phyloP scores from a whole-genome alignment of 1,284 basidiomycete species.

The Trametes versicolor region DNA sequence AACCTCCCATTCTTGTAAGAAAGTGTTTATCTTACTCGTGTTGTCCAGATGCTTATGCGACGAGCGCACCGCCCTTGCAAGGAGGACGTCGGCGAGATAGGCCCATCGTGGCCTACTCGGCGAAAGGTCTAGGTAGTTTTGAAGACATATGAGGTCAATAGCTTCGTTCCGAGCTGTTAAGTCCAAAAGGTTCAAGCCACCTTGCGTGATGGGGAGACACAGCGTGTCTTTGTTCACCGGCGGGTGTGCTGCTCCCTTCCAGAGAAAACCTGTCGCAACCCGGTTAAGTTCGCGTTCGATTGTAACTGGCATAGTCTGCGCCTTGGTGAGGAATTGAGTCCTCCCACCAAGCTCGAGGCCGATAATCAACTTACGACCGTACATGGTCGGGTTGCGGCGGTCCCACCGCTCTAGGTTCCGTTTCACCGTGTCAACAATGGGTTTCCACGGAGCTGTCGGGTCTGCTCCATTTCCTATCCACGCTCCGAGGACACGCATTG shows the following conservation, averaged over 20 bases:
- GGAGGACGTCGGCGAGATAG: too few species aligned
- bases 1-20: too few species aligned
- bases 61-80: too few species aligned
- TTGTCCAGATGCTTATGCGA: too few species aligned
- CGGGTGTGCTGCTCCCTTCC: not conserved
- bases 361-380: constrained; percentile 33
- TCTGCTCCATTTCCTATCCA: constrained; percentile 40
- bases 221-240: not conserved
- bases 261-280: constrained; percentile 1
- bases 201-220: not conserved
- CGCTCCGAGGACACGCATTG: constrained; percentile 39
- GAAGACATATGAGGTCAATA: not conserved
- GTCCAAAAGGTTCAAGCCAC: not conserved
- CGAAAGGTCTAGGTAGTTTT: not conserved
- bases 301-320: constrained; percentile 35
- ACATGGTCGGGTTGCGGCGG: constrained; percentile 28
- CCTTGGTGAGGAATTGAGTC: constrained; percentile 29
- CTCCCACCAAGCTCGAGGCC: constrained; percentile 29
- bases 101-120: too few species aligned
- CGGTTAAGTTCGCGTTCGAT: constrained; percentile 13
- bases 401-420: constrained; percentile 29
- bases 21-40: too few species aligned
- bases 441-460: constrained; percentile 32
- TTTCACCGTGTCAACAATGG: constrained; percentile 32
- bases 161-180: not conserved